Evolutionary conservation across 1,284 basidiomycete species (phyloP), one percentile per base, ranked within the genome.

Genomic region (Leccinum griseonigrum): DNA sequence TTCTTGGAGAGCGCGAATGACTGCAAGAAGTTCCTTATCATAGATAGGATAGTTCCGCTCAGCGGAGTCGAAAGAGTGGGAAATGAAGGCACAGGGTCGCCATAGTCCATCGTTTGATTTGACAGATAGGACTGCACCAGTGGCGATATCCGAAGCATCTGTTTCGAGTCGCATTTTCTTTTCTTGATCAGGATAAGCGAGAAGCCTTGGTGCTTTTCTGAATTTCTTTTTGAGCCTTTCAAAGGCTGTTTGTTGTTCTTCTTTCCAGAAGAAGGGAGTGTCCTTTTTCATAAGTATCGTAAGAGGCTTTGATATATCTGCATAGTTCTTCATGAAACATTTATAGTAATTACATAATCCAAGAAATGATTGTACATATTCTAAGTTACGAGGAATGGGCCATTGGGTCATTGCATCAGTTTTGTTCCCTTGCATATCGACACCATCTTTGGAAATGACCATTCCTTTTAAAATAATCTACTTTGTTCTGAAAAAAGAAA

Each of bases 201-300:
- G 6, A 0, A 28, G 6, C n/a, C n/a, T n/a, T 3, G 48, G 48
- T 1, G 48, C 26, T 13, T 22, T 3, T 7, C 6, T 28, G 1
- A 50, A 50, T 7, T 28, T 50, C 6, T 22, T 7, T 7, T 51
- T 51, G 1, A 51, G 3, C 13, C 2, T 13, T 28, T 26, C 11
- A 16, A 26, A 50, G 2, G 1, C 26, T n/a, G 0, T 6, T 1
- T 28, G 11, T 14, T 22, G 8, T 16, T 13, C 13, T 28, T 22
- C 3, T 13, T 28, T 28, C 13, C 26, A 28, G 0, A 8, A 14
- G 2, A 22, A 28, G 0, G 13, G 13, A 1, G 9, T 11, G 3
- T 51, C 48, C 7, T 28, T 28, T 13, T 51, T 51, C 0, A 5
- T 51, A 13, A 16, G 5, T 10, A 28, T 6, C 0, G 2, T 28